A percentile compares a stretch with the other conserved stretches of the same genome.
Conservation (phyloP, 441 rosid species). For the Aquilaria agallochum region DNA sequence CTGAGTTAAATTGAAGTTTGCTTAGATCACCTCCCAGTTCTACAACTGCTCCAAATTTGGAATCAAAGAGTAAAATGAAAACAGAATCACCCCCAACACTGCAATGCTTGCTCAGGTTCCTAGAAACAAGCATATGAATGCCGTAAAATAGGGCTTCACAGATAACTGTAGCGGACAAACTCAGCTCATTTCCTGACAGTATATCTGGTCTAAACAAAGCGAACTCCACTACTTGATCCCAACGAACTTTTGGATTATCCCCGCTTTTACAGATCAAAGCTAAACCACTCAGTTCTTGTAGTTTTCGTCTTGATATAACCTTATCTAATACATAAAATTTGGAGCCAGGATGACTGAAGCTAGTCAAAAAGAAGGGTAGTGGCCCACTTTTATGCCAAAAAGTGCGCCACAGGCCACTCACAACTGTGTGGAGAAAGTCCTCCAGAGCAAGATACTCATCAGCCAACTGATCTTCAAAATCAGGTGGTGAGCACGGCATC, state of each 20-base stretch:
- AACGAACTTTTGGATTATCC: slow-evolving; percentile 34
- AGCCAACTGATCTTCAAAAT: slow-evolving; percentile 28
- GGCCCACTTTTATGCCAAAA: slow-evolving; percentile 59
- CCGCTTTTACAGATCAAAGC: slow-evolving; percentile 42
- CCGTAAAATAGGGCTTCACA: slow-evolving; percentile 70
- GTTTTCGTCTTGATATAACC: slow-evolving; percentile 50
- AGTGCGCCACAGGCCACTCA: slow-evolving; percentile 56
- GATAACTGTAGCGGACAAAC: slow-evolving; percentile 37
- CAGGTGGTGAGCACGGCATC: slow-evolving; percentile 45
- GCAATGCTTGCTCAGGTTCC: slow-evolving; percentile 40
- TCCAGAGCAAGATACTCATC: slow-evolving; percentile 49
- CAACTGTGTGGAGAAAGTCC: slow-evolving; percentile 49
- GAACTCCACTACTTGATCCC: slow-evolving; percentile 53
- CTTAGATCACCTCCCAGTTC: slow-evolving; percentile 54
- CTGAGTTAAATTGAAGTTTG: slow-evolving; percentile 30
- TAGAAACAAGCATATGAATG: slow-evolving; percentile 46
- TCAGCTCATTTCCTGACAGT: slow-evolving; percentile 38
- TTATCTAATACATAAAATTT: slow-evolving; percentile 50
- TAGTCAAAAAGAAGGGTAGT: slow-evolving; percentile 42
- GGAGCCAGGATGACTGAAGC: slow-evolving; percentile 45
- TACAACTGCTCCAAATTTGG: slow-evolving; percentile 64
- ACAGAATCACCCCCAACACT: slow-evolving; percentile 30
- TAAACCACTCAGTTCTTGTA: slow-evolving; percentile 49
- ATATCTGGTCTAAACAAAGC: slow-evolving; percentile 42
- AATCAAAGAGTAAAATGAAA: slow-evolving; percentile 50